Conservation (phyloP, 163 green algal genomes). For the Chlamydomonas reinhardtii region DNA sequence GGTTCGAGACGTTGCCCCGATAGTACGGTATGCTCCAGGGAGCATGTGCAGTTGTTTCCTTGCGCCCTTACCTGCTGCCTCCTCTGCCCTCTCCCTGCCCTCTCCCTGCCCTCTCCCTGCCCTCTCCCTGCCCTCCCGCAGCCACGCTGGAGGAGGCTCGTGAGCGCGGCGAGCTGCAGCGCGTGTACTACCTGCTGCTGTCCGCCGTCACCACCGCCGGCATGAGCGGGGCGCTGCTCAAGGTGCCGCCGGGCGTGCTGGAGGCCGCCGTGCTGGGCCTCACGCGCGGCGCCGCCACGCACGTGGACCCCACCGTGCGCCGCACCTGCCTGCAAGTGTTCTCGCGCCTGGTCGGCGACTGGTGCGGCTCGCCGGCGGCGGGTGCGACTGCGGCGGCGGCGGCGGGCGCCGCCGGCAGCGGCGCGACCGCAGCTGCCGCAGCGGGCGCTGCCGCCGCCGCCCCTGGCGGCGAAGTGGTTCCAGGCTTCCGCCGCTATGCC, state of each 20-base stretch:
- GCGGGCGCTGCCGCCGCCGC: not conserved
- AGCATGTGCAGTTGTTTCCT: too few relatives aligned
- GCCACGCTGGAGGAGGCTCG: conserved; percentile 77
- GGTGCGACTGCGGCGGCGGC: not conserved
- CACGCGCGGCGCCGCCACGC: conserved; percentile 66
- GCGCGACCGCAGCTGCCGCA: not conserved
- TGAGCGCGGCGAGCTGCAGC: conserved; percentile 86
- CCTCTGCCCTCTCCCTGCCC: too few relatives aligned
- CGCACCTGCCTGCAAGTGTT: conserved; percentile 74
- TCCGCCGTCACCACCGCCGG: conserved; percentile 45
- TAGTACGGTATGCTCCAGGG: too few relatives aligned
- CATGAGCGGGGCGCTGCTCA: conserved; percentile 54
- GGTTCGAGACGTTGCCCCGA: too few relatives aligned
- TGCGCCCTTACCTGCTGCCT: too few relatives aligned
- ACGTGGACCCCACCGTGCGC: conserved; percentile 75
- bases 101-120: too few relatives aligned
- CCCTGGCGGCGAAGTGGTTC: conserved; percentile 51
- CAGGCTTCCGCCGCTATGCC: conserved; percentile 72
- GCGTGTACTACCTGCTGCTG: conserved; percentile 80
- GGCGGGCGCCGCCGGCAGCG: not conserved
- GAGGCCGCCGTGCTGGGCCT: conserved; percentile 72
- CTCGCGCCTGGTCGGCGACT: conserved; percentile 54
- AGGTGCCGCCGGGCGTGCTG: conserved; percentile 49
- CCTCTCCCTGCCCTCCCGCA: not conserved
- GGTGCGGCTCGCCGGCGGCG: conserved; percentile 34